Base-by-base conservation (phyloP, 129 eudicot genomes). In the Oenanthe sinensis region DNA sequence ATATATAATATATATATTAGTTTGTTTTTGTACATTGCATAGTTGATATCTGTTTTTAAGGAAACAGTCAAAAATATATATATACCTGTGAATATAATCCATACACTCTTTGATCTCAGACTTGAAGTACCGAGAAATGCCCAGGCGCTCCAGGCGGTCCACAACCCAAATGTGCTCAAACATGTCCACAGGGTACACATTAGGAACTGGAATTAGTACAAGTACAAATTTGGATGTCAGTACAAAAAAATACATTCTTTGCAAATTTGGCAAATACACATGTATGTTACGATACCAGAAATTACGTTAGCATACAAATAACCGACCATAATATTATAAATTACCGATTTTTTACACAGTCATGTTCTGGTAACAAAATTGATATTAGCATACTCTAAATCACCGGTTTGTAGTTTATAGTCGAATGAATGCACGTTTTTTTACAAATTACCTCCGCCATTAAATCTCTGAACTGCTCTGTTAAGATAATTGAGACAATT, bases 101-200 rank as follows among this genome's bases (percentile, higher is more conserved):
- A 95, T 52, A 16, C 93, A 91, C 9, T 84, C 86, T 58, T 95
- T 76, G 78, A 95, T 91, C 87, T 95, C 97, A 0, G 87, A 49
- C 58, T 81, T 72, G 80, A 95, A 95, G 75, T 87, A 87, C 40
- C 91, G 93, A 52, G 96, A 88, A 80, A 95, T 90, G 20, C 98
- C 98, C 36, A 95, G 92, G 52, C 98, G 87, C 81, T 87, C 85
- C 54, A 95, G 82, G 6, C 97, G 85, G 80, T 95, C 98, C 33
- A 91, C 89, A 15, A 33, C 89, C 96, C 96, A 95, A 16, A 91
- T 84, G 75, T 86, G 98, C 85, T 95, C 98, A 42, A 95, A 95
- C 79, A 95, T 84, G 85, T 95, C 98, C 79, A 95, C 97, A 1
- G 98, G 98, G 82, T 91, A 91, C 43, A 90, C 97, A 87, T 91